phyloP scores from a whole-genome alignment of 441 rosid genomes.

The Euphorbia celastroides region DNA sequence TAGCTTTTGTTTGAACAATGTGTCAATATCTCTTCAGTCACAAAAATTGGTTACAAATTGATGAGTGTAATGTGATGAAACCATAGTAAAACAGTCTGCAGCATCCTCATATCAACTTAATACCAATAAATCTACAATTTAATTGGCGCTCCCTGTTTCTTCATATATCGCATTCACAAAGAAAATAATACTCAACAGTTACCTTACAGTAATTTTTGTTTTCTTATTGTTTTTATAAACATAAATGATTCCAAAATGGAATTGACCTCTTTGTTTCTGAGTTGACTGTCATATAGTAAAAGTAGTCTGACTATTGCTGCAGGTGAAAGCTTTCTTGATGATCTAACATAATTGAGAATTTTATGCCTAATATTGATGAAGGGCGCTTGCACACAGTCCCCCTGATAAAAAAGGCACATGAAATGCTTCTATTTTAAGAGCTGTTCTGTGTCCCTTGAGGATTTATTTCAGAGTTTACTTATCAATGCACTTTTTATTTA shows the following conservation, averaged over 20 bases:
- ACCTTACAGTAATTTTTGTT: neutral
- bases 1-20: neutral
- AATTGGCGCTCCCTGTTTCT: neutral
- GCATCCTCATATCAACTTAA: constrained; percentile 1
- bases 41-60: neutral
- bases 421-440: neutral
- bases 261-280: neutral
- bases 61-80: neutral
- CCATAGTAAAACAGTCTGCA: neutral
- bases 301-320: neutral
- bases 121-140: neutral
- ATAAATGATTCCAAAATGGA: neutral
- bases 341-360: neutral
- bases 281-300: neutral
- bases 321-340: neutral
- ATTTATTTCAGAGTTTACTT: neutral
- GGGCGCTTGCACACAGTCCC: neutral
- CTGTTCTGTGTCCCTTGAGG: neutral
- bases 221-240: neutral
- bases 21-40: neutral
- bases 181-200: neutral
- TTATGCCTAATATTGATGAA: neutral
- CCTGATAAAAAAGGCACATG: neutral
- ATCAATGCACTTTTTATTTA: too few relatives aligned
- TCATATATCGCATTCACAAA: neutral